phyloP scores from a whole-genome alignment of 164 flowering plant genomes.

The Nelumbo lutea region DNA sequence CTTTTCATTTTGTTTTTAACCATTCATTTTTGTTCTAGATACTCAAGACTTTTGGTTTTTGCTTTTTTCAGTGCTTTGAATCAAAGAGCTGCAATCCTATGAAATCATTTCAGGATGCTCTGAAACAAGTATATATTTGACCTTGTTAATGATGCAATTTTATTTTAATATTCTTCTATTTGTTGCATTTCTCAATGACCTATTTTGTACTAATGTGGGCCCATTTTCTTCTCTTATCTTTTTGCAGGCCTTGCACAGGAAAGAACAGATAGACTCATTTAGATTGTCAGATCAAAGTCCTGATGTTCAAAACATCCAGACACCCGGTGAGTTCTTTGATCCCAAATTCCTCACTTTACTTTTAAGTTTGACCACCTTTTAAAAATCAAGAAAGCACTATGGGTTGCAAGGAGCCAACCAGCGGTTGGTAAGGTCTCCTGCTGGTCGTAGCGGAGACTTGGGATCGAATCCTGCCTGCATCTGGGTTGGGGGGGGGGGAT shows the following conservation, averaged over 20 bases:
- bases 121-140: constrained; percentile 23
- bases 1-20: not conserved
- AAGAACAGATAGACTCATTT: constrained; percentile 17
- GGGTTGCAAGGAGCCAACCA: not conserved
- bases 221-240: not conserved
- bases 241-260: constrained; percentile 28
- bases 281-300: constrained; percentile 15
- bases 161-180: not conserved
- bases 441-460: not conserved
- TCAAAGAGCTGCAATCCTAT: constrained; percentile 27
- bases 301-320: constrained; percentile 21
- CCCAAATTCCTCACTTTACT: not conserved
- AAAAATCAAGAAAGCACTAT: too few species aligned
- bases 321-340: constrained; percentile 19
- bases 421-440: not conserved
- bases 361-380: not conserved
- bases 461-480: too few species aligned
- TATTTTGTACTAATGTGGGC: not conserved
- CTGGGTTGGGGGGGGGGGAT: too few species aligned
- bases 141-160: too few species aligned
- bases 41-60: not conserved
- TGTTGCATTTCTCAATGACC: not conserved
- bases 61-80: constrained; percentile 24
- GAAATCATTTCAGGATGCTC: constrained; percentile 34
- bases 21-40: constrained; percentile 7